These are phyloP conservation scores for Acacia pycnantha DNA, from an alignment of 331 rosid genomes.

Conservation along the genomic window DNA sequence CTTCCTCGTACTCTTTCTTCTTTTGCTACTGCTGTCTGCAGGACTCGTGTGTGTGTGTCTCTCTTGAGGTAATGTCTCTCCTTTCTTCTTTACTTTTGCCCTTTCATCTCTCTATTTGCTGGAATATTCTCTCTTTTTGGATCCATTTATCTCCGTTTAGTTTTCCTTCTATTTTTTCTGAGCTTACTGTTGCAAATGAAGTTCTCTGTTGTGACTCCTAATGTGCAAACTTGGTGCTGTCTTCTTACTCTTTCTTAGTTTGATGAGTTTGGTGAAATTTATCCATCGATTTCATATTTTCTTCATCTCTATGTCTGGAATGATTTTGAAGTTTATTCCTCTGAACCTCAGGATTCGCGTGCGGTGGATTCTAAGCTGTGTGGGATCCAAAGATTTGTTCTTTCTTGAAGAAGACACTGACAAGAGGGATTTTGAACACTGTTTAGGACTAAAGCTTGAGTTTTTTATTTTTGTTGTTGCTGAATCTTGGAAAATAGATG, in stretches of 20 bases:
- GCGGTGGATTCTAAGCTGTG: constrained; percentile 13
- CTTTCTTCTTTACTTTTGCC: background rate
- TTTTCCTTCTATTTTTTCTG: background rate
- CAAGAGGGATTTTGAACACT: constrained; percentile 11
- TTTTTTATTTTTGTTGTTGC: background rate
- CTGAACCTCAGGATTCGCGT: constrained; percentile 6
- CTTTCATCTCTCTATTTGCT: background rate
- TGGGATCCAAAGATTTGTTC: constrained; percentile 32
- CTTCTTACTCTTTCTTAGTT: background rate
- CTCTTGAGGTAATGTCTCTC: constrained; percentile 21
- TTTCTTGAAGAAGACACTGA: constrained; percentile 1
- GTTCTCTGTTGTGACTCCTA: background rate
- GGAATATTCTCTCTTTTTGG: background rate
- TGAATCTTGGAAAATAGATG: constrained; percentile 20
- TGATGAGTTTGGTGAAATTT: background rate
- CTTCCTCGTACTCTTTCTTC: background rate
- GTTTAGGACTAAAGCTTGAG: constrained; percentile 25
- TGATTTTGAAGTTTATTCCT: constrained; percentile 2
- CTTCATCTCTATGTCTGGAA: background rate
- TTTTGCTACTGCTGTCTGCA: constrained; percentile 7
- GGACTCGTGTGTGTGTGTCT: constrained; percentile 4
- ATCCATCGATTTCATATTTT: background rate
- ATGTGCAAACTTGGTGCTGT: background rate
- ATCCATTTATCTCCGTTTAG: background rate
- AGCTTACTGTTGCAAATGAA: background rate